These are phyloP conservation scores for Candida koratica DNA, from an alignment of 805 yeast species.

Conservation along the genomic window DNA sequence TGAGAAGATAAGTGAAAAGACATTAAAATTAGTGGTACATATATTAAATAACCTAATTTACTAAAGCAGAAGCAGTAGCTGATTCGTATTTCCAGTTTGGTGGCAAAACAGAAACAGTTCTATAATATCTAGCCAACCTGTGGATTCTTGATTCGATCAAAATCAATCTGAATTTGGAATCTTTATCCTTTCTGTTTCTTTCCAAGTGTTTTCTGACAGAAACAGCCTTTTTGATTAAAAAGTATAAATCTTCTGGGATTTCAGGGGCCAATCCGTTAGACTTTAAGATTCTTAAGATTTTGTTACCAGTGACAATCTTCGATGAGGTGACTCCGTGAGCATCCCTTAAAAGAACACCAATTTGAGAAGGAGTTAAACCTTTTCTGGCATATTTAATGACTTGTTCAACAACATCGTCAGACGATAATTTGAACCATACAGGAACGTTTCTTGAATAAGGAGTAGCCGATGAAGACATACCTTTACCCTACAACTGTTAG, in stretches of 20 bases:
- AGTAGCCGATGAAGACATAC: constrained; percentile 97
- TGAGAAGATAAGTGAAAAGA: too few relatives aligned
- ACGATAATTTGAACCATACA: constrained; percentile 97
- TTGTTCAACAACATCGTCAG: constrained; percentile 96
- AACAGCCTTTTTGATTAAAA: constrained; percentile 98
- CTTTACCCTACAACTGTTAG: constrained; percentile 74
- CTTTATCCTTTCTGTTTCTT: constrained; percentile 99
- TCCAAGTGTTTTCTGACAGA: constrained; percentile 99
- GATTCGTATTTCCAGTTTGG: constrained; percentile 99
- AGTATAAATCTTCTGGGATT: constrained; percentile 99
- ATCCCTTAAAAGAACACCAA: constrained; percentile 99
- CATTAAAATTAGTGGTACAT: not conserved
- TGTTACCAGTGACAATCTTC: constrained; percentile 97
- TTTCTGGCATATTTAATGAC: constrained; percentile 99
- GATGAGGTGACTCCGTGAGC: constrained; percentile 99
- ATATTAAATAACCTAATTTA: constrained; percentile 57
- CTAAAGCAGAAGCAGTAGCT: constrained; percentile 99
- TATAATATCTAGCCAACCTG: constrained; percentile 99
- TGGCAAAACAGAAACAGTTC: constrained; percentile 98
- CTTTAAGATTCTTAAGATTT: constrained; percentile 97
- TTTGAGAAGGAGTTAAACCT: constrained; percentile 99
- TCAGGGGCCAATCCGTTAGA: constrained; percentile 99
- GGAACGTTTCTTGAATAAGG: constrained; percentile 99
- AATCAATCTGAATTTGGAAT: constrained; percentile 99
- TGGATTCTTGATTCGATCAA: constrained; percentile 99